Evolutionary conservation across 345 rosid genomes (phyloP), one percentile per base, ranked within the genome.

Genomic region (Atalantia buxifolia): DNA sequence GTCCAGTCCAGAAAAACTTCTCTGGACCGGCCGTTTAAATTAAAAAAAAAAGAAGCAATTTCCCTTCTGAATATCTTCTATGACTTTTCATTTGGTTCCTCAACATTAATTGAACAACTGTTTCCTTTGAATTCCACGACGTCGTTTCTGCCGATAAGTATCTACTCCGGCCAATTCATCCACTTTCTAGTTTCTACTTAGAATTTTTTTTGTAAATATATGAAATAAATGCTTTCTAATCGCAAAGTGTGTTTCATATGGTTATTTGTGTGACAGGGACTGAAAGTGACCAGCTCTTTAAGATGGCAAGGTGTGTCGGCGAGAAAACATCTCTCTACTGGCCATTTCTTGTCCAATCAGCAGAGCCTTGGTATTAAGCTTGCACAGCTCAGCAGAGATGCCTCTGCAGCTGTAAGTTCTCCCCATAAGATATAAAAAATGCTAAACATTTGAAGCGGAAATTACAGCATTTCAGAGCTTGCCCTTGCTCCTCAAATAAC

Each of bases 341-440:
- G 85, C 59, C 85, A 79, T 75, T 87, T 85, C 83, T 83, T 89
- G 91, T 89, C 92, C 78, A 90, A 86, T 66, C 92, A 90, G 38
- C 90, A 86, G 62, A 90, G 91, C 80, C 88, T 91, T 66, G 94
- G 94, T 71, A 62, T 89, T 56, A 87, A 85, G 79, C 91, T 91
- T 64, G 92, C 94, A 5, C 91, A 85, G 80, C 94, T 90, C 48
- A 75, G 92, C 63, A 85, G 88, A 71, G 90, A 91, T 83, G 94
- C 92, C 66, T 91, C 94, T 84, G 94, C 90, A 75, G 94, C 92
- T 61, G 90, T 91, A 78, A 91, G 90, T 85, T 33, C 35, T 50
- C 13, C 35, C 53, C 38, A 24, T 9, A 42, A 71, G 56, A 31
- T 36, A 36, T 7, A 38, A 65, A 35, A 50, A 45, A 61, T 27